Evolutionary conservation across 2,329 filamentous ascomycete genomes (phyloP).

Genomic region (Sporothrix mexicana): DNA sequence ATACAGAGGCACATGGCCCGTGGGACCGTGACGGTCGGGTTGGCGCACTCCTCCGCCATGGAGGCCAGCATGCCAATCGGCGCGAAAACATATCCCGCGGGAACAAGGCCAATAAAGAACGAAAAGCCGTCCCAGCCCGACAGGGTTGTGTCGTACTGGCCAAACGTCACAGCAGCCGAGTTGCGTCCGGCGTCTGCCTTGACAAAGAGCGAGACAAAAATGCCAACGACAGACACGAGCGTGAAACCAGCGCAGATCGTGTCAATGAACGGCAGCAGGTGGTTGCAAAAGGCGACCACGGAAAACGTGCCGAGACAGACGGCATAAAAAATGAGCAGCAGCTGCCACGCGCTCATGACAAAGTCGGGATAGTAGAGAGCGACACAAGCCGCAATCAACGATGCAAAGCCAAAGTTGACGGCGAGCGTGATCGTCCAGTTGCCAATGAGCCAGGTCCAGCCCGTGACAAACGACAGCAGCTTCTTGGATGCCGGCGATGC

Average conservation of each 20-base stretch:
- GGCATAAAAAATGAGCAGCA: constrained; percentile 34
- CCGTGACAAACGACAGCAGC: constrained; percentile 72
- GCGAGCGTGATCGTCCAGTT: constrained; percentile 83
- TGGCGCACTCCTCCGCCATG: constrained; percentile 36
- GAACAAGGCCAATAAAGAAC: constrained; percentile 34
- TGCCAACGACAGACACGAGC: constrained; percentile 54
- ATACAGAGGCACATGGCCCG: constrained; percentile 31
- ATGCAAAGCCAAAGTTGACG: constrained; percentile 80
- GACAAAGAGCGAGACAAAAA: constrained; percentile 59
- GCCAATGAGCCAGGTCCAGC: constrained; percentile 78
- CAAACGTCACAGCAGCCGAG: constrained; percentile 22
- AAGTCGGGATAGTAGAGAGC: constrained; percentile 58
- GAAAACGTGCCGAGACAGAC: constrained; percentile 32
- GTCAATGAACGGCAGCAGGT: constrained; percentile 51
- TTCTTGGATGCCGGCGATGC: constrained; percentile 65
- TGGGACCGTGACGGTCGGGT: constrained; percentile 32
- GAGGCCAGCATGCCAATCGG: constrained; percentile 34
- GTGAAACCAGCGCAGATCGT: constrained; percentile 54
- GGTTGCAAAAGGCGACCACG: constrained; percentile 49
- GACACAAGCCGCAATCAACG: constrained; percentile 63
- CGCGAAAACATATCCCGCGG: constrained; percentile 32
- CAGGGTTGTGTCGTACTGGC: constrained; percentile 30
- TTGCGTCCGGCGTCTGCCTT: constrained; percentile 39
- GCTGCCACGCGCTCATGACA: constrained; percentile 28
- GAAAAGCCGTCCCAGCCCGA: constrained; percentile 52